phyloP scores from a whole-genome alignment of 2,329 filamentous ascomycete species.

The Dactylellina leptospora region DNA sequence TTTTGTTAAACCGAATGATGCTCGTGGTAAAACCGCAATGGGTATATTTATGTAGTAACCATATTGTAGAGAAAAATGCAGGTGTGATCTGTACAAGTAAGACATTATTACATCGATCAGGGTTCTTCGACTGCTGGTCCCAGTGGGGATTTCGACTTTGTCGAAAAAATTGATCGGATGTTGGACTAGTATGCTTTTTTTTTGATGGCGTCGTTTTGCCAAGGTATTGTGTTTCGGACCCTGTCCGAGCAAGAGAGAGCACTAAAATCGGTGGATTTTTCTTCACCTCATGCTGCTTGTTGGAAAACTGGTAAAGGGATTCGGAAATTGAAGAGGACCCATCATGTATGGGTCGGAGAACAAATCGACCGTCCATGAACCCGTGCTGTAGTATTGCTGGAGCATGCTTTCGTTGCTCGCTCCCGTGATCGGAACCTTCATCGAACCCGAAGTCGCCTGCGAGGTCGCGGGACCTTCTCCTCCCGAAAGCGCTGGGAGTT shows the following conservation, averaged over 20 bases:
- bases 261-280: too few species aligned
- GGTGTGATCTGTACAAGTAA: conserved; percentile 45
- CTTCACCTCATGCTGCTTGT: conserved; percentile 53
- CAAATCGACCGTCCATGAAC: conserved; percentile 49
- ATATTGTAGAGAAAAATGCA: conserved; percentile 10
- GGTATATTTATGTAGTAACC: conserved; percentile 28
- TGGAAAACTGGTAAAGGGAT: conserved; percentile 48
- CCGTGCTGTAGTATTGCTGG: conserved; percentile 46
- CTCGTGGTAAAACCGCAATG: conserved; percentile 22
- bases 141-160: too few species aligned
- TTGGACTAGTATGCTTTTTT: too few species aligned
- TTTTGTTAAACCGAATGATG: conserved; percentile 10
- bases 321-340: conserved; percentile 42
- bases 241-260: too few species aligned
- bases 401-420: conserved; percentile 46
- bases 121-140: too few species aligned
- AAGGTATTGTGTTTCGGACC: too few species aligned
- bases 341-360: conserved; percentile 51
- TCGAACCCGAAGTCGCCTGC: conserved; percentile 16
- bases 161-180: too few species aligned
- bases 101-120: too few species aligned
- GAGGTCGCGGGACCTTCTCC: conserved; percentile 18
- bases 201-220: too few species aligned
- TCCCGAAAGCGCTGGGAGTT: conserved; percentile 35
- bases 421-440: conserved; percentile 25